Evolutionary conservation across 768 basidiomycete genomes (phyloP).

Genomic region (Podaxis carcinomalis): DNA sequence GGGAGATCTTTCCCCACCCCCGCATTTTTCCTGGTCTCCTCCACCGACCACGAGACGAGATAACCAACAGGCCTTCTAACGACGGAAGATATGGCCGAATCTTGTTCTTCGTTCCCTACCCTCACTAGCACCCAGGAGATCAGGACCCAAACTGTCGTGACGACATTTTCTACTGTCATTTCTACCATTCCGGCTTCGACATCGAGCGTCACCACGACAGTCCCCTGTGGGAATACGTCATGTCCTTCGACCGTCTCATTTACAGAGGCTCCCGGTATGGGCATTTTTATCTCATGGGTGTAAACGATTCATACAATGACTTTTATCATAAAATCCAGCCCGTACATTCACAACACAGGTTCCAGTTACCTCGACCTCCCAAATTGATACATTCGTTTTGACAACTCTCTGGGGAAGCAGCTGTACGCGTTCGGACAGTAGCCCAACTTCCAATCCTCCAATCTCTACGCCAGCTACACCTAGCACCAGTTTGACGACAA

Average conservation of each 20-base stretch:
- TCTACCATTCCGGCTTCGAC: slow-evolving; percentile 1
- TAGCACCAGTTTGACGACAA: not conserved
- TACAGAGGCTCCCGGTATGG: not conserved
- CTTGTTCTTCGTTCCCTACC: slow-evolving; percentile 41
- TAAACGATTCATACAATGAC: not conserved
- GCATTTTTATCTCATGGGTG: not conserved
- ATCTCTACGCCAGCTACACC: not conserved
- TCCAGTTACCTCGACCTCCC: not conserved
- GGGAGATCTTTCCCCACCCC: not conserved
- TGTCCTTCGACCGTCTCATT: not conserved
- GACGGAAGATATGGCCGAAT: slow-evolving; percentile 25
- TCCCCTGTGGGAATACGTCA: not conserved
- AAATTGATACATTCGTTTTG: not conserved
- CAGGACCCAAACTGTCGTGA: slow-evolving; percentile 29
- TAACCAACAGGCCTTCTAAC: not conserved
- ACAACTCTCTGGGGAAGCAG: not conserved
- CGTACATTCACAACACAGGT: not conserved
- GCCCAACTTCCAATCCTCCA: not conserved
- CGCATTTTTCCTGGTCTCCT: not conserved
- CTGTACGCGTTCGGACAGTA: not conserved
- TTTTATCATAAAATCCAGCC: not conserved
- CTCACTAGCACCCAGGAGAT: slow-evolving; percentile 35
- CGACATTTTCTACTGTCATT: slow-evolving; percentile 29
- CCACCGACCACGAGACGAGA: not conserved
- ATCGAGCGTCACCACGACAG: not conserved